Evolutionary conservation across 306 rosid genomes (phyloP).

Genomic region (Ormosia emarginata): DNA sequence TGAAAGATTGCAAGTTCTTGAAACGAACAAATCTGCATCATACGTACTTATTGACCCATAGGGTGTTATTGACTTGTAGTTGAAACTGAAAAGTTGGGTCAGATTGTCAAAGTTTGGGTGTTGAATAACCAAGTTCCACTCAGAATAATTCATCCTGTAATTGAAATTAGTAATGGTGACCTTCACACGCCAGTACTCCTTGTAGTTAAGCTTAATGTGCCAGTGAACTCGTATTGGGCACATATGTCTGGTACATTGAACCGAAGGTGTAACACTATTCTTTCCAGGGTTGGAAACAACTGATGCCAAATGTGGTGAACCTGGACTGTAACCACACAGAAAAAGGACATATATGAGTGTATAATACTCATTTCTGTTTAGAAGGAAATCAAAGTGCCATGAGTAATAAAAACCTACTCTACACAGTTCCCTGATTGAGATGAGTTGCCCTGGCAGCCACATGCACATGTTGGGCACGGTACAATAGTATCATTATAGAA

Average conservation of each 20-base stretch:
- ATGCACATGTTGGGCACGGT: conserved; percentile 70
- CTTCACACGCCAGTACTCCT: conserved; percentile 88
- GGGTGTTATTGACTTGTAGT: conserved; percentile 64
- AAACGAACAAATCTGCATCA: neutral
- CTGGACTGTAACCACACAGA: conserved; percentile 39
- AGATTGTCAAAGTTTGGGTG: conserved; percentile 94
- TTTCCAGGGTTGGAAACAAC: conserved; percentile 44
- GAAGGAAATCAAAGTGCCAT: neutral
- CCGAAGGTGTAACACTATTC: conserved; percentile 46
- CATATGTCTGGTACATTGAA: conserved; percentile 82
- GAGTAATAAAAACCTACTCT: conserved; percentile 46
- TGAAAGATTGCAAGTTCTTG: neutral
- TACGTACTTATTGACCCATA: conserved; percentile 74
- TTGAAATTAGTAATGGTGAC: conserved; percentile 82
- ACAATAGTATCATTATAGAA: conserved; percentile 80
- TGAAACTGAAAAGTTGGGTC: conserved; percentile 82
- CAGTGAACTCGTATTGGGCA: conserved; percentile 93
- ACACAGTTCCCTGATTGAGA: conserved; percentile 59
- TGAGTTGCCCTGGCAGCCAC: conserved; percentile 67
- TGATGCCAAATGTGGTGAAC: conserved; percentile 56
- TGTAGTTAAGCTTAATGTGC: conserved; percentile 82
- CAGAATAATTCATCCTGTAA: conserved; percentile 68
- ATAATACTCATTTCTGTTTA: neutral
- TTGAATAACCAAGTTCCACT: conserved; percentile 81
- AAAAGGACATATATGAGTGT: neutral